Conservation (phyloP, 257 asterid genomes). For the Leonotis leonurus region DNA sequence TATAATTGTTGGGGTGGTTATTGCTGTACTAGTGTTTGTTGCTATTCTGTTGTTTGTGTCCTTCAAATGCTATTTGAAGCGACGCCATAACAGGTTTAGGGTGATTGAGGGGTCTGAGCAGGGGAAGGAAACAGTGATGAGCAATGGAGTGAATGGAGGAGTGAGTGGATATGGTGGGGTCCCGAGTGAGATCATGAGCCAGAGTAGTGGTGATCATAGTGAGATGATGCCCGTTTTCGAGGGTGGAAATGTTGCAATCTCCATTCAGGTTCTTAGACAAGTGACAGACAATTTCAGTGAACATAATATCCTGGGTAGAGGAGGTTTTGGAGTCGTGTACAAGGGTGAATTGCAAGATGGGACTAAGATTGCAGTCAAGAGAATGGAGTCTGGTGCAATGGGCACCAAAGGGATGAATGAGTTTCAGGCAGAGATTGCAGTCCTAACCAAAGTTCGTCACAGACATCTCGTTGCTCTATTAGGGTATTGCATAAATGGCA, state of each 20-base stretch:
- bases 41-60: slow-evolving; percentile 64
- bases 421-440: slow-evolving; percentile 90
- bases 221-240: slow-evolving; percentile 63
- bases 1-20: slow-evolving; percentile 67
- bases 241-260: slow-evolving; percentile 66
- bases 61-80: slow-evolving; percentile 54
- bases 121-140: slow-evolving; percentile 49
- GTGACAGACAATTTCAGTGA: slow-evolving; percentile 76
- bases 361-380: slow-evolving; percentile 89
- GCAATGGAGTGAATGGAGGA: slow-evolving; percentile 31
- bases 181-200: slow-evolving; percentile 61
- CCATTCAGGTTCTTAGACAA: slow-evolving; percentile 74
- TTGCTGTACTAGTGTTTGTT: slow-evolving; percentile 52
- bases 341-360: slow-evolving; percentile 90
- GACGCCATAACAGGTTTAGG: slow-evolving; percentile 42
- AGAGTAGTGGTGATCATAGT: slow-evolving; percentile 64
- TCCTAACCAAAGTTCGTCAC: slow-evolving; percentile 88
- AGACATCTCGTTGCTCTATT: slow-evolving; percentile 93
- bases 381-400: slow-evolving; percentile 87
- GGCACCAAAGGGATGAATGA: slow-evolving; percentile 90
- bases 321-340: slow-evolving; percentile 89
- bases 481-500: slow-evolving; percentile 78
- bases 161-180: slow-evolving; percentile 36
- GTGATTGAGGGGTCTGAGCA: slow-evolving; percentile 49
- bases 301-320: slow-evolving; percentile 66